Evolutionary conservation across 768 basidiomycete genomes (phyloP), one percentile per base, ranked within the genome.

Genomic region (Lentinula lateritia): DNA sequence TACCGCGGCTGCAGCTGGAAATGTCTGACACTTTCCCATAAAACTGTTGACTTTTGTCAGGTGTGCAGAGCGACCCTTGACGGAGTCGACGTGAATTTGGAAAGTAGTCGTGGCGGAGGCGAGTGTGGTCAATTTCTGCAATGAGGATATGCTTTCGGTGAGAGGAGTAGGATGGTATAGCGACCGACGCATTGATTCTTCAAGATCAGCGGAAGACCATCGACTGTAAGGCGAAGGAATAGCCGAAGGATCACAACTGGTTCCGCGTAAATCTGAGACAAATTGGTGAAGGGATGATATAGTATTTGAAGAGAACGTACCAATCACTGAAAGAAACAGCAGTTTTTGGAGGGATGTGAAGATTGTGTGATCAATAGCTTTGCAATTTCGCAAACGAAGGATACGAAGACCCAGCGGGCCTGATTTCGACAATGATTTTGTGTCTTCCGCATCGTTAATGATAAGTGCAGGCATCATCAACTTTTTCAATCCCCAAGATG

Each of bases 371-470:
- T 78, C 75, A 61, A 90, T 73, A 20, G 74, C 72, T 34, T 66
- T 71, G 69, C 88, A 90, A 64, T 82, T 74, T 58, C 80, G 72
- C 8, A 90, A 76, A 53, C 77, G 72, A 52, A 90, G 77, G 10
- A 90, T 74, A 42, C 88, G 78, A 20, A 91, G 76, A 5, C 75
- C 72, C 80, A 84, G 86, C 2, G 84, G 81, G 1, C 85, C 88
- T 5, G 8, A 36, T 7, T 56, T 20, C 1, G 23, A 54, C n/a
- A 66, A 65, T 35, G 57, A 59, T 16, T 42, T 20, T 8, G 28
- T 61, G 62, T 67, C 68, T n/a, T 67, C 64, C 2, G 70, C 68
- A n/a, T 73, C 72, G 34, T 76, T 69, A 35, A 71, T 66, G 68
- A 71, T 74, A 2, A 69, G 69, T 13, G 89, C 72, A 2, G 80